Base-by-base conservation (phyloP, 1,284 basidiomycete species). In the Trichosporon faecale region DNA sequence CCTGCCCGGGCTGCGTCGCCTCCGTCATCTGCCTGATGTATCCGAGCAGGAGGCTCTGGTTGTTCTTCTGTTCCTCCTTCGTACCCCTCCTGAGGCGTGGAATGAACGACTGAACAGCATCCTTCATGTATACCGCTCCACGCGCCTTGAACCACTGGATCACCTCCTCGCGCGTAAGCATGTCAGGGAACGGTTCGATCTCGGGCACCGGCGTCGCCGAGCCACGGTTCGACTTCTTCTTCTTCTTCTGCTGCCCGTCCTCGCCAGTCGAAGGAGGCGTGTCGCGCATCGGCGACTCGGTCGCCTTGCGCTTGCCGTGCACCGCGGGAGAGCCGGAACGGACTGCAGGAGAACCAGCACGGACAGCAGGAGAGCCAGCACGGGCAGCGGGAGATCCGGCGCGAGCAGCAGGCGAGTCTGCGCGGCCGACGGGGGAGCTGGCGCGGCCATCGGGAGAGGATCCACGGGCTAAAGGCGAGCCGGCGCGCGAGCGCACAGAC, bases 201-300 rank as follows among this genome's bases (percentile, higher is more conserved):
- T 76, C 77, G 21, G 23, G 70, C 9, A 55, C 44, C 0, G 68
- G 67, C 25, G 69, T 69, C n/a, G 66, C 67, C 14, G 69, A 68
- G 23, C 66, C 66, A 8, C 35, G 27, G 23, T 52, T 64, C 37
- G 64, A 35, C 55, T 44, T 37, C 61, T 65, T 65, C 63, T 85
- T 85, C 76, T 85, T 84, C 76, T 85, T 85, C 78, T 86, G 80
- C 27, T 72, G 68, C n/a, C 37, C 73, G 64, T 64, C 73, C 52
- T 52, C 49, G 3, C 49, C 49, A 21, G 55, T 40, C 44, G 40
- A 44, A 2, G 49, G 31, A 1, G 64, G 55, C 0, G 44, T 61
- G 60, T 64, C 68, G 18, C 49, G 40, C 35, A 23, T 33, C 12
- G 61, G 23, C 8, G 52, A 49, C 57, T 70, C 70, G n/a, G 70